Percentiles rank a stretch among this genome's conserved stretches.
phyloP scores from a whole-genome alignment of 2,329 filamentous ascomycete genomes.

The Epichloe elymi region DNA sequence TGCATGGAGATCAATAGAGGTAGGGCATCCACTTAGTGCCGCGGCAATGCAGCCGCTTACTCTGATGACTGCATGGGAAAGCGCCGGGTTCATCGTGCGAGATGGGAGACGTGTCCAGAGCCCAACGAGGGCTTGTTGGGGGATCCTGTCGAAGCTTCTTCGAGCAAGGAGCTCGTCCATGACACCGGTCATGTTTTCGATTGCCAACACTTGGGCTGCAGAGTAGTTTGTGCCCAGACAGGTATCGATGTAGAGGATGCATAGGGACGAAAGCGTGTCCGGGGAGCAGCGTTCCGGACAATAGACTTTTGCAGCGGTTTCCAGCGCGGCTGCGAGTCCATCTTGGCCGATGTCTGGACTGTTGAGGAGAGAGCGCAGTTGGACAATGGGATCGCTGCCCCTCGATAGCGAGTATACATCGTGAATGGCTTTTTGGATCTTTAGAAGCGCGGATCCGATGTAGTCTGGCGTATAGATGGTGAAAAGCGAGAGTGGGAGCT shows the following conservation, averaged over 20 bases:
- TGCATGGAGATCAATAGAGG: constrained; percentile 13
- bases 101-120: constrained; percentile 28
- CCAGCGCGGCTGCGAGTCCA: constrained; percentile 24
- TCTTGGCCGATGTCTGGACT: constrained; percentile 17
- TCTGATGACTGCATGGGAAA: constrained; percentile 36
- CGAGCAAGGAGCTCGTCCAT: constrained; percentile 27
- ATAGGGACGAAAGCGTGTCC: constrained; percentile 20
- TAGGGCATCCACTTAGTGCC: constrained; percentile 13
- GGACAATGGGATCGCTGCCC: constrained; percentile 10
- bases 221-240: constrained; percentile 24
- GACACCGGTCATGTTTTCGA: constrained; percentile 33
- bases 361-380: constrained; percentile 17
- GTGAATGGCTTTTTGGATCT: constrained; percentile 24
- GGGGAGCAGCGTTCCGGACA: constrained; percentile 14
- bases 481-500: constrained; percentile 10
- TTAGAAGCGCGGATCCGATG: constrained; percentile 24
- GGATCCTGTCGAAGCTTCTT: constrained; percentile 15
- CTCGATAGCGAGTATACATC: constrained; percentile 22
- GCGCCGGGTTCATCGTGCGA: constrained; percentile 30
- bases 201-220: constrained; percentile 33
- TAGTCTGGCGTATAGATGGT: constrained; percentile 8
- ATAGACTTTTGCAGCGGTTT: constrained; percentile 19
- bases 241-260: constrained; percentile 29
- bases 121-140: constrained; percentile 19
- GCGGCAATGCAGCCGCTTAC: constrained; percentile 32